Evolutionary conservation across 208 protist species (phyloP).

Genomic region (Lotmaria passim): DNA sequence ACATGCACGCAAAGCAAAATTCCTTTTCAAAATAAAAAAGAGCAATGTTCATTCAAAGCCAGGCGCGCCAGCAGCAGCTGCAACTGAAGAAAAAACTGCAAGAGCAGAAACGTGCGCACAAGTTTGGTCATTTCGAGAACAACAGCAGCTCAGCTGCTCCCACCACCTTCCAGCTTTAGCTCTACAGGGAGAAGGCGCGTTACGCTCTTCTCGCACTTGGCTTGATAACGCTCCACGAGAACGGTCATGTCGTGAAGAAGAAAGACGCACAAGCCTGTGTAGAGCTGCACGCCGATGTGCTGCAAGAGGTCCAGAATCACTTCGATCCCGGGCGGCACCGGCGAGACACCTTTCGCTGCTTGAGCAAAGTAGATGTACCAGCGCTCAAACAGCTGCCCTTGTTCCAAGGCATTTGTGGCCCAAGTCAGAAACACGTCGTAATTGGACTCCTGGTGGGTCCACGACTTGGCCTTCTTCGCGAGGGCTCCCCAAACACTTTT

Average conservation of each 20-base stretch:
- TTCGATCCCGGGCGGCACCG: slow-evolving; percentile 32
- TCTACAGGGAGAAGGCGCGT: slow-evolving; percentile 66
- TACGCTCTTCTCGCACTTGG: slow-evolving; percentile 69
- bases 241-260: slow-evolving; percentile 79
- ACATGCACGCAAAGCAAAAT: too few species aligned
- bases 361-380: slow-evolving; percentile 76
- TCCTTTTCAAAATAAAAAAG: too few species aligned
- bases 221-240: slow-evolving; percentile 69
- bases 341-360: slow-evolving; percentile 33
- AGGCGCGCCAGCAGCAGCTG: background rate
- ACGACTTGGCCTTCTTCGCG: slow-evolving; percentile 68
- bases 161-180: slow-evolving; percentile 50
- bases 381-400: slow-evolving; percentile 73
- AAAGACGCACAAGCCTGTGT: slow-evolving; percentile 66
- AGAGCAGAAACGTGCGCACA: background rate
- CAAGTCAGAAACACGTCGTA: slow-evolving; percentile 64
- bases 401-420: slow-evolving; percentile 67
- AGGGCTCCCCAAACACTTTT: slow-evolving; percentile 54
- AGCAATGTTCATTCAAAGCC: background rate
- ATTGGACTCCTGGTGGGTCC: slow-evolving; percentile 64
- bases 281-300: slow-evolving; percentile 57
- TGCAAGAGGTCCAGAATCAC: slow-evolving; percentile 53
- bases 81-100: background rate
- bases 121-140: background rate
- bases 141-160: slow-evolving; percentile 5